Conservation (phyloP, 352 stramenopile species). For the Phytopythium delawarense region DNA sequence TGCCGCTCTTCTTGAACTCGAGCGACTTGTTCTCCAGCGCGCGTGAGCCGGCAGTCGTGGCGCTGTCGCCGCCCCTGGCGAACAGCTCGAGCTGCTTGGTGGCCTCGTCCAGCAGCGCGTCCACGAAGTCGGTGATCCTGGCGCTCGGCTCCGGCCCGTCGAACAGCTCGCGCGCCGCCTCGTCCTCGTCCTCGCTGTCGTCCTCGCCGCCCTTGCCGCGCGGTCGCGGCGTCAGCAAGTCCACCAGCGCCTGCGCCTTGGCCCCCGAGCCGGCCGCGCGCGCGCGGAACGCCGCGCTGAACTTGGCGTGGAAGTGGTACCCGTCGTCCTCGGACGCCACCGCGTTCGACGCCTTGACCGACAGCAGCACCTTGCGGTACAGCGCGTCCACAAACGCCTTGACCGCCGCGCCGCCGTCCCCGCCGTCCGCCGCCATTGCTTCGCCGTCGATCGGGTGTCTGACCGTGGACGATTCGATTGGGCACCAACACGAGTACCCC, state of each 20-base stretch:
- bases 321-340: slow-evolving; percentile 78
- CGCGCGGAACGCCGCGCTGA: slow-evolving; percentile 51
- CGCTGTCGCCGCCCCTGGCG: slow-evolving; percentile 22
- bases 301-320: slow-evolving; percentile 80
- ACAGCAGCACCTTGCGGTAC: slow-evolving; percentile 72
- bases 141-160: slow-evolving; percentile 73
- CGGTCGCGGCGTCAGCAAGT: slow-evolving; percentile 30
- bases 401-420: slow-evolving; percentile 13
- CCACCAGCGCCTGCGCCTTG: slow-evolving; percentile 48
- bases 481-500: neutral
- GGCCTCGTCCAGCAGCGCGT: slow-evolving; percentile 79
- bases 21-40: slow-evolving; percentile 66
- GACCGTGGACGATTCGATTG: slow-evolving; percentile 1
- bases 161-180: slow-evolving; percentile 45
- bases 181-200: slow-evolving; percentile 42
- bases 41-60: slow-evolving; percentile 8
- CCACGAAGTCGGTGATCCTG: slow-evolving; percentile 72
- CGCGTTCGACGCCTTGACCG: slow-evolving; percentile 80
- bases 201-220: slow-evolving; percentile 15
- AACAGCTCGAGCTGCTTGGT: slow-evolving; percentile 70
- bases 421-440: slow-evolving; percentile 18
- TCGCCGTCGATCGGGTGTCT: neutral
- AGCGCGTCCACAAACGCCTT: slow-evolving; percentile 50
- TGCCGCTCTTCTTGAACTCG: slow-evolving; percentile 46
- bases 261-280: slow-evolving; percentile 30